phyloP scores from a whole-genome alignment of 2,329 filamentous ascomycete genomes.

The Diplodia scrobiculata region DNA sequence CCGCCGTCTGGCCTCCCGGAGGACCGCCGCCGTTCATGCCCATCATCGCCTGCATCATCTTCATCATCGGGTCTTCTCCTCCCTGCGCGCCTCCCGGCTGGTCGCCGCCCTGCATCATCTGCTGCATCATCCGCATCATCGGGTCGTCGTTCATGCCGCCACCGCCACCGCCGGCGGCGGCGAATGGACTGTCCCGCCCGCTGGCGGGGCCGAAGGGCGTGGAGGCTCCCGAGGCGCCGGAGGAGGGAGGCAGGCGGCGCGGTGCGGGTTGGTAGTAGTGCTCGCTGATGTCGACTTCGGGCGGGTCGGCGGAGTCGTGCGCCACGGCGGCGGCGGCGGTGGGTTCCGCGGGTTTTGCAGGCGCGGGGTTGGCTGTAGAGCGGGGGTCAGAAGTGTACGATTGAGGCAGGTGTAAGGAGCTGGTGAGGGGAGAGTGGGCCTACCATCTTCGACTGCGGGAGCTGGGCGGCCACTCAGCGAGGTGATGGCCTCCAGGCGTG shows the following conservation, averaged over 20 bases:
- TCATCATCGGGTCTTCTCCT: constrained; percentile 26
- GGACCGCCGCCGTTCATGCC: constrained; percentile 43
- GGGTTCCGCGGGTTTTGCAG: constrained; percentile 30
- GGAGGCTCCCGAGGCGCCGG: constrained; percentile 34
- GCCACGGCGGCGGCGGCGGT: constrained; percentile 36
- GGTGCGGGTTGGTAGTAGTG: constrained; percentile 65
- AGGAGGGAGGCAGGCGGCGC: constrained; percentile 36
- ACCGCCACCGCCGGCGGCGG: not conserved
- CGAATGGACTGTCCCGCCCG: constrained; percentile 30
- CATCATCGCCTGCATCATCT: constrained; percentile 41
- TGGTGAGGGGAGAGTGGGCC: not conserved
- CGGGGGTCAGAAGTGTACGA: not conserved
- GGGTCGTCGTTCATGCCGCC: constrained; percentile 61
- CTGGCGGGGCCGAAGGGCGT: constrained; percentile 31
- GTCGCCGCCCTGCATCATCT: constrained; percentile 56
- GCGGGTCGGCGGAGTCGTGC: constrained; percentile 56
- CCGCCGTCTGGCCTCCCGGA: constrained; percentile 39
- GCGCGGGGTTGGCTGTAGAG: not conserved
- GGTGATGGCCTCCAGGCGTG: constrained; percentile 73
- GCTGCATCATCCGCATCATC: constrained; percentile 74
- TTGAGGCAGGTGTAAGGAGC: too few relatives aligned
- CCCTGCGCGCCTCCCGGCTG: not conserved
- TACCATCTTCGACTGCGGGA: constrained; percentile 50
- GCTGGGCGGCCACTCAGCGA: constrained; percentile 60
- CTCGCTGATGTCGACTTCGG: constrained; percentile 77